Conservation (phyloP, 2,329 filamentous ascomycete genomes). For the Colletotrichum chlorophyti region DNA sequence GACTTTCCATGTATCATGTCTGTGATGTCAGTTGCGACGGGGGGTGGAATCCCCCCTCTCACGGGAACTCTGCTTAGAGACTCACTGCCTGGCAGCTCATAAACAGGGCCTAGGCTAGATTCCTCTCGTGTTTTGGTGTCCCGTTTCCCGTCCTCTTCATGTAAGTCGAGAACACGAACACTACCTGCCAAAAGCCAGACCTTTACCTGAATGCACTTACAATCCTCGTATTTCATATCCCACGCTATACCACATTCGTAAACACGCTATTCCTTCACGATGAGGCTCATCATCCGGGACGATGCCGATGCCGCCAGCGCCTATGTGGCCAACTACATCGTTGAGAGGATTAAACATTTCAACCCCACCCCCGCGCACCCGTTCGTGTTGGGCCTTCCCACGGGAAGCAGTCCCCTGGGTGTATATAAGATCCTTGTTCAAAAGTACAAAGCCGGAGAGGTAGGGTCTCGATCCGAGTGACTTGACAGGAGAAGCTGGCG, state of each 20-base stretch:
- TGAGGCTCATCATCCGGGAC: constrained; percentile 86
- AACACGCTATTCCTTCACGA: constrained; percentile 46
- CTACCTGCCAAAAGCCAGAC: neutral
- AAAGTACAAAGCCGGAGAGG: constrained; percentile 70
- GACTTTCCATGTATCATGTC: constrained; percentile 12
- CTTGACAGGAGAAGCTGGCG: neutral
- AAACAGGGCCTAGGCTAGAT: constrained; percentile 10
- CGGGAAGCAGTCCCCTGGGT: constrained; percentile 79
- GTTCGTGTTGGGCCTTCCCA: constrained; percentile 84
- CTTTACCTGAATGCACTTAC: neutral
- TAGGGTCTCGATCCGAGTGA: constrained; percentile 39
- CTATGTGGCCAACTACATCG: constrained; percentile 83
- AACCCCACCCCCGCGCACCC: constrained; percentile 74
- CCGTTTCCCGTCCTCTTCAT: neutral
- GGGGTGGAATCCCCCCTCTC: neutral
- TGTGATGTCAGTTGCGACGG: constrained; percentile 27
- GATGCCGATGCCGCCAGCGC: constrained; percentile 71
- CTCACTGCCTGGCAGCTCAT: too few species aligned
- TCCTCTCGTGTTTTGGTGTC: neutral
- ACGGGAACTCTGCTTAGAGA: too few species aligned
- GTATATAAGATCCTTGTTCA: constrained; percentile 80
- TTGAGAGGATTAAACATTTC: constrained; percentile 82
- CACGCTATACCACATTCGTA: constrained; percentile 31
- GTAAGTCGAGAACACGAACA: neutral
- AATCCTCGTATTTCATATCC: neutral